Evolutionary conservation across 805 yeast species (phyloP).

Genomic region (Yamadazyma laniorum): DNA sequence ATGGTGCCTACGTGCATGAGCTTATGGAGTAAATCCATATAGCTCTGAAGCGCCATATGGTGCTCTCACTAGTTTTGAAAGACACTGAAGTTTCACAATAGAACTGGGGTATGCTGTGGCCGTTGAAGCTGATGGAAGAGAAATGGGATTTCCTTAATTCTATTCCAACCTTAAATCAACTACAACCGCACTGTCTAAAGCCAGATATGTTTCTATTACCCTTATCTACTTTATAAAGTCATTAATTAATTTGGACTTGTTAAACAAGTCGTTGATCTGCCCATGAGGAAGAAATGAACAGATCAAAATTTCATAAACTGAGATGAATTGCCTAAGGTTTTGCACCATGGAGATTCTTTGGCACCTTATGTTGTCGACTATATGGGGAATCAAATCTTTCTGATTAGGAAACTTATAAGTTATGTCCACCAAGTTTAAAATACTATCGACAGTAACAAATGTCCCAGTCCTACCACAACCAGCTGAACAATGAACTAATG

Average conservation of each 20-base stretch:
- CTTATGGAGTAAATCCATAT: too few relatives aligned
- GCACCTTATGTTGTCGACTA: constrained; percentile 47
- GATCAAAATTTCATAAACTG: constrained; percentile 45
- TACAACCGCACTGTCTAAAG: too few relatives aligned
- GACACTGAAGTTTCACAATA: too few relatives aligned
- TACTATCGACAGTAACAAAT: constrained; percentile 36
- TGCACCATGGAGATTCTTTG: constrained; percentile 62
- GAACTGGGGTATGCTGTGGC: too few relatives aligned
- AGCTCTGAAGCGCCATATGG: too few relatives aligned
- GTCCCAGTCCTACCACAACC: constrained; percentile 98
- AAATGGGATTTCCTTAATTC: too few relatives aligned
- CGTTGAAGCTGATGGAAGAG: too few relatives aligned
- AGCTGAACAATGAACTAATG: constrained; percentile 88
- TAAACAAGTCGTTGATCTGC: background rate
- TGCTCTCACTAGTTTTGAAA: too few relatives aligned
- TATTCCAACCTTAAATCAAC: too few relatives aligned
- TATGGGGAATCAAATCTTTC: constrained; percentile 44
- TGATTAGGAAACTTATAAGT: constrained; percentile 12
- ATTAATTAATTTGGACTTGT: constrained; percentile 3
- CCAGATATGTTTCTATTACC: background rate
- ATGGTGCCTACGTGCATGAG: too few relatives aligned
- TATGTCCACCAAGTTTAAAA: constrained; percentile 18
- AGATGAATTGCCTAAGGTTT: constrained; percentile 51
- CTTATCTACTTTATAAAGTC: constrained; percentile 6
- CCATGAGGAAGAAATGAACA: constrained; percentile 15